Evolutionary conservation across 306 rosid species (phyloP).

Genomic region (Crotalaria pallida): DNA sequence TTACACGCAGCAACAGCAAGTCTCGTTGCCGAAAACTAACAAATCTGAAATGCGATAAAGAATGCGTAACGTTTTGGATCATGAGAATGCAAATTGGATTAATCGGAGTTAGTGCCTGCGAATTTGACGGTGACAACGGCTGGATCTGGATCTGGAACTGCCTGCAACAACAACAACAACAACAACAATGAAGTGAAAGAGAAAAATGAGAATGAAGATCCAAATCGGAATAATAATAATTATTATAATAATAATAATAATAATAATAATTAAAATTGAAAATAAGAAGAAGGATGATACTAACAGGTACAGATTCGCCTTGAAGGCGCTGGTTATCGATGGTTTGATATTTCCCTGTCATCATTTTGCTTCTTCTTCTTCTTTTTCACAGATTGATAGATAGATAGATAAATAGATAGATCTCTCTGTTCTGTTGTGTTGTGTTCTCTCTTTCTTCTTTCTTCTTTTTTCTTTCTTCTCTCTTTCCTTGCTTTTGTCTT

Average conservation of each 20-base stretch:
- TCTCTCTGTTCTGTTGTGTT: too few relatives aligned
- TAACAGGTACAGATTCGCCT: constrained; percentile 80
- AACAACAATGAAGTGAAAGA: not conserved
- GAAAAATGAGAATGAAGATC: not conserved
- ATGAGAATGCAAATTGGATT: not conserved
- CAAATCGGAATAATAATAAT: not conserved
- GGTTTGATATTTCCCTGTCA: constrained; percentile 79
- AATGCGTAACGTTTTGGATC: too few relatives aligned
- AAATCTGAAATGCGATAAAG: not conserved
- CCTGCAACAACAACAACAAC: constrained; percentile 37
- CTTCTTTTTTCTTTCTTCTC: too few relatives aligned
- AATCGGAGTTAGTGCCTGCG: constrained; percentile 34
- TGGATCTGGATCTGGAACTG: constrained; percentile 77
- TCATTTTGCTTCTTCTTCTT: constrained; percentile 63
- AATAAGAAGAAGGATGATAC: too few relatives aligned
- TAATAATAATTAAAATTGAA: too few relatives aligned
- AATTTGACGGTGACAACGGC: constrained; percentile 49
- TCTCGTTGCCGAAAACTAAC: not conserved
- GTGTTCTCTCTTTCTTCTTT: too few relatives aligned
- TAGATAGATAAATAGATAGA: too few relatives aligned
- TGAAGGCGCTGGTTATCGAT: constrained; percentile 63
- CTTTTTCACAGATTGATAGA: too few relatives aligned
- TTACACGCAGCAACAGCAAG: not conserved
- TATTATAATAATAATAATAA: too few relatives aligned
- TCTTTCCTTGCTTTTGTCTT: too few relatives aligned